phyloP scores from a whole-genome alignment of 2,329 filamentous ascomycete genomes.

The Metarhizium album region DNA sequence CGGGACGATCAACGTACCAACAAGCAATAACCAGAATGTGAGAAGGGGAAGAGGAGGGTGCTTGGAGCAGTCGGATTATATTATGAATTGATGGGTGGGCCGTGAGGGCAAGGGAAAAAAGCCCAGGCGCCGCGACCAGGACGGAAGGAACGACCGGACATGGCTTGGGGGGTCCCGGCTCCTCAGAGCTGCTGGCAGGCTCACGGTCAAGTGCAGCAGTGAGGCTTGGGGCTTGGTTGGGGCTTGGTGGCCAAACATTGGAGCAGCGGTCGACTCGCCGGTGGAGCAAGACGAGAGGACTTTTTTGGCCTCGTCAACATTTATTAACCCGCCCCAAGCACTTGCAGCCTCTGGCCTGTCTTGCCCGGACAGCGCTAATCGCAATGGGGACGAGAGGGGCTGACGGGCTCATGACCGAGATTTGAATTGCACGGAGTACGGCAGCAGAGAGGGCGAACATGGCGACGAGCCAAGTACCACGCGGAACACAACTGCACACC shows the following conservation, averaged over 20 bases:
- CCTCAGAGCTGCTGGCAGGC: no score
- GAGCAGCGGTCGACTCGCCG: neutral
- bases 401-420: neutral
- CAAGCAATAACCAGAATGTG: neutral
- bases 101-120: neutral
- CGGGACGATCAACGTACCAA: neutral
- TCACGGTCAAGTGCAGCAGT: no score
- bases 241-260: no score
- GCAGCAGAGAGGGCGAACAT: neutral
- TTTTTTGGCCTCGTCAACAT: neutral
- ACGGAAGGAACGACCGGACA: slow-evolving; percentile 4
- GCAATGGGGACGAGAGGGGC: neutral
- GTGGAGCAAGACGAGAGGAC: neutral
- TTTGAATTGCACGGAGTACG: neutral
- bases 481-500: neutral
- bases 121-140: neutral
- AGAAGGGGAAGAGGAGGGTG: slow-evolving; percentile 2
- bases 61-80: slow-evolving; percentile 4
- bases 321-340: neutral
- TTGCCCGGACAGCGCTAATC: neutral
- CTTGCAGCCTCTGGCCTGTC: neutral
- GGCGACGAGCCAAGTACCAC: neutral
- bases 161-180: slow-evolving; percentile 1
- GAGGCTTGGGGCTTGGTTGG: no score
- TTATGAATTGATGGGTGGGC: slow-evolving; percentile 9